Evolutionary conservation across 208 protist genomes (phyloP).

Genomic region (Giardia duodenalis): DNA sequence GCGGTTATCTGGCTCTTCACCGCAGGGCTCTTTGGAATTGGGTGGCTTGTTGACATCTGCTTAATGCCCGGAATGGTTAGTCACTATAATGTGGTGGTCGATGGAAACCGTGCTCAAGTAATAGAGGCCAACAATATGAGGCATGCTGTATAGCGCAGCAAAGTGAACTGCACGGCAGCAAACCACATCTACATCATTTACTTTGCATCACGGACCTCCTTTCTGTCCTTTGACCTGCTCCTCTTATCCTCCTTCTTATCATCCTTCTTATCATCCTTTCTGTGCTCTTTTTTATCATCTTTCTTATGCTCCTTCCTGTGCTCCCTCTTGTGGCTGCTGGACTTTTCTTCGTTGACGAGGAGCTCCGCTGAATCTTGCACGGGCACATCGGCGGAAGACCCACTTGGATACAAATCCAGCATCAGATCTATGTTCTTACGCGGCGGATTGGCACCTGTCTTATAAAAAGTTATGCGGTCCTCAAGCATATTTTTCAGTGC

Average conservation of each 20-base stretch:
- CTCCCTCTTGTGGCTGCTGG: neutral
- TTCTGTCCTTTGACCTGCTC: neutral
- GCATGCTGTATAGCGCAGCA: too few relatives aligned
- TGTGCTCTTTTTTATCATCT: neutral
- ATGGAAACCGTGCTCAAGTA: neutral
- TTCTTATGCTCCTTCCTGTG: neutral
- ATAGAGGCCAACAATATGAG: too few relatives aligned
- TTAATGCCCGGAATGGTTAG: neutral
- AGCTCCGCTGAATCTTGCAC: neutral
- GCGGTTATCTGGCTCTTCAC: neutral
- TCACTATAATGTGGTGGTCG: neutral
- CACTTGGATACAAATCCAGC: neutral
- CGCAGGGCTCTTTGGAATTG: neutral
- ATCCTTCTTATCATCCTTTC: neutral
- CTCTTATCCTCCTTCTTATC: neutral
- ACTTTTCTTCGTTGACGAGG: neutral
- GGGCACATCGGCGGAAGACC: neutral
- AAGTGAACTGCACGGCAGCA: too few relatives aligned
- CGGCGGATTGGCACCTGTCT: neutral
- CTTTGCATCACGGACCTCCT: neutral
- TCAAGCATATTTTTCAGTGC: slow-evolving; percentile 19
- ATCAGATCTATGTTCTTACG: slow-evolving; percentile 11
- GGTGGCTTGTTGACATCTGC: neutral
- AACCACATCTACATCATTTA: neutral
- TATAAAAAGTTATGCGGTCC: slow-evolving; percentile 10